Evolutionary conservation across 345 rosid genomes (phyloP).

Genomic region (Salix purpurea): DNA sequence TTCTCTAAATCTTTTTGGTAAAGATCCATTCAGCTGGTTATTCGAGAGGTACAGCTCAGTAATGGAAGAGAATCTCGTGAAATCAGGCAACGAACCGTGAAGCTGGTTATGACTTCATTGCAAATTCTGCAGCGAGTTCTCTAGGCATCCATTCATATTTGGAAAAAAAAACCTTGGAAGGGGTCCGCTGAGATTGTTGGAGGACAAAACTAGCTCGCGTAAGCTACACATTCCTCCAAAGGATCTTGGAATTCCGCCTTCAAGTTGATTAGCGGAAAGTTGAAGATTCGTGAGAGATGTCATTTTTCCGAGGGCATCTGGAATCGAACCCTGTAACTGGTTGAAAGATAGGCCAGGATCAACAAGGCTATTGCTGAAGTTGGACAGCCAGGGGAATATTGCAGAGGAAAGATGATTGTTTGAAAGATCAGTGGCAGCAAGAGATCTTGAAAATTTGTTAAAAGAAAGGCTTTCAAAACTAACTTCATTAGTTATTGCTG

Average conservation of each 20-base stretch:
- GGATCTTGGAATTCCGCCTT: not conserved
- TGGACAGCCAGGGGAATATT: slow-evolving; percentile 10
- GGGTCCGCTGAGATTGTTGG: not conserved
- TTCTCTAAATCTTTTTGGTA: not conserved
- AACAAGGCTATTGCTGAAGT: slow-evolving; percentile 3
- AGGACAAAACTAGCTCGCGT: not conserved
- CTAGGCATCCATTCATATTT: not conserved
- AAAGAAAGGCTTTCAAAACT: not conserved
- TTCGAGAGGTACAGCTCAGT: no score
- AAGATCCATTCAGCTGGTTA: not conserved
- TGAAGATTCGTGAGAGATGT: not conserved
- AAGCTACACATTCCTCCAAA: not conserved
- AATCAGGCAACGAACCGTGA: not conserved
- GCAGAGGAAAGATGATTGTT: not conserved
- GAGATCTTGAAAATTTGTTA: not conserved
- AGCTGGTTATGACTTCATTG: not conserved
- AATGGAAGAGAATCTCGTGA: not conserved
- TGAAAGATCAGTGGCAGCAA: not conserved
- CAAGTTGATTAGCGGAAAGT: not conserved
- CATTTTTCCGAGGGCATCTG: not conserved
- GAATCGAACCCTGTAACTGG: slow-evolving; percentile 9
- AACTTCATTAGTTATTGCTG: not conserved
- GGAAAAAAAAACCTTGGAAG: no score
- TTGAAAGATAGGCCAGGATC: not conserved
- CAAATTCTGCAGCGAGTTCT: not conserved